phyloP scores from a whole-genome alignment of 331 rosid species.

The Quercus tomentella region DNA sequence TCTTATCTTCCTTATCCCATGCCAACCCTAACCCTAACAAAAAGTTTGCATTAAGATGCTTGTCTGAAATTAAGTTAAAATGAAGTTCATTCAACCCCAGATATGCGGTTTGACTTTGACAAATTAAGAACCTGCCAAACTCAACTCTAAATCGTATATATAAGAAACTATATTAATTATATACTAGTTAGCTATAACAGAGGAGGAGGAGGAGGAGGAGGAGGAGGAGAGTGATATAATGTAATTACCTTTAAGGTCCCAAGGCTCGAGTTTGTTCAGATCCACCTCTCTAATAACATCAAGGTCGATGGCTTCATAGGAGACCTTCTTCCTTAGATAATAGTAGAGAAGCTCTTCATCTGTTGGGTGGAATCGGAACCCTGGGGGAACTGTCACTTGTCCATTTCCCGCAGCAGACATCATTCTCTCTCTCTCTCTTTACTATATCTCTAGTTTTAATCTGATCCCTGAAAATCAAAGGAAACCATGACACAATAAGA shows the following conservation, averaged over 20 bases:
- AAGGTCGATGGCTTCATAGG: constrained; percentile 91
- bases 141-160: neutral
- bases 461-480: neutral
- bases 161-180: too few species aligned
- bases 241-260: constrained; percentile 90
- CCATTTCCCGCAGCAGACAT: constrained; percentile 49
- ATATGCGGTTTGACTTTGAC: neutral
- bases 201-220: neutral
- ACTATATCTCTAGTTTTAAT: neutral
- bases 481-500: too few species aligned
- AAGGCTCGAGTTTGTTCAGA: constrained; percentile 94
- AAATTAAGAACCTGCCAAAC: neutral
- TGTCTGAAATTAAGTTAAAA: neutral
- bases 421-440: neutral
- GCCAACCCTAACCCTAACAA: neutral
- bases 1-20: neutral
- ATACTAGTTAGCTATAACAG: too few species aligned
- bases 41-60: neutral
- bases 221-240: neutral
- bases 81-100: neutral
- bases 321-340: constrained; percentile 91
- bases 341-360: constrained; percentile 98
- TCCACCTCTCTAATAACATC: constrained; percentile 92
- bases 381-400: constrained; percentile 89
- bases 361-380: constrained; percentile 92